Base-by-base conservation (phyloP, 768 basidiomycete species). In the Peribolospora kevripleyi region DNA sequence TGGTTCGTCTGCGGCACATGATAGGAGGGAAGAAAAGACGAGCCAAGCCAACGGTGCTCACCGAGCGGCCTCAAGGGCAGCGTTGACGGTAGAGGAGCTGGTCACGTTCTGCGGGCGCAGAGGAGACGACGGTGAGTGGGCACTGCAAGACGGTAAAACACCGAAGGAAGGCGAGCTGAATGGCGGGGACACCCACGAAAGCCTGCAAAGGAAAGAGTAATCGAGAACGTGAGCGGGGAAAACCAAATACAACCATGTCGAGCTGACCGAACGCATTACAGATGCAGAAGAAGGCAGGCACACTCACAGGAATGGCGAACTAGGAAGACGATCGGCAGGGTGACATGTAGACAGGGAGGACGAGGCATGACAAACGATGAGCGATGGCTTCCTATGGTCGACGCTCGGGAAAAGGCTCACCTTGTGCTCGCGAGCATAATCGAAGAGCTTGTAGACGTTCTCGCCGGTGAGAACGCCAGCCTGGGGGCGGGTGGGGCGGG, bases 391-490 rank as follows among this genome's bases (percentile, higher is more conserved):
- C 25, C 25, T 25, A 25, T 25, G 25, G 25, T 25, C 25, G 25
- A 25, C 25, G 25, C 1, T 25, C 25, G 25, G 25, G 25, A 25
- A 50, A n/a, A 9, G n/a, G 62, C 74, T 59, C 59, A 86, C 91
- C 74, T 88, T 73, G 68, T 95, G 66, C 63, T 79, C 76, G 64
- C 81, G 82, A 48, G 90, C 91, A 68, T 91, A 93, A 62, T 91
- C 80, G 67, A 97, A 91, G 66, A 98, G 70, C 70, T 88, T 90
- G 70, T 86, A 79, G 63, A 86, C 83, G 67, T 97, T 77, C 62
- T 90, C 83, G 68, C 91, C 91, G 57, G 87, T 90, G 67, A 98
- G 70, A 58, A 98, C 91, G 60, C 91, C 91, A 68, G 86, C 74
- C 88, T 91, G 64, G 37, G 57, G 57, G 47, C 14, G 11, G 9